A percentile compares a stretch with the other conserved stretches of the same genome.
phyloP scores from a whole-genome alignment of 495 filamentous ascomycete genomes.

The Penicillium silybi region DNA sequence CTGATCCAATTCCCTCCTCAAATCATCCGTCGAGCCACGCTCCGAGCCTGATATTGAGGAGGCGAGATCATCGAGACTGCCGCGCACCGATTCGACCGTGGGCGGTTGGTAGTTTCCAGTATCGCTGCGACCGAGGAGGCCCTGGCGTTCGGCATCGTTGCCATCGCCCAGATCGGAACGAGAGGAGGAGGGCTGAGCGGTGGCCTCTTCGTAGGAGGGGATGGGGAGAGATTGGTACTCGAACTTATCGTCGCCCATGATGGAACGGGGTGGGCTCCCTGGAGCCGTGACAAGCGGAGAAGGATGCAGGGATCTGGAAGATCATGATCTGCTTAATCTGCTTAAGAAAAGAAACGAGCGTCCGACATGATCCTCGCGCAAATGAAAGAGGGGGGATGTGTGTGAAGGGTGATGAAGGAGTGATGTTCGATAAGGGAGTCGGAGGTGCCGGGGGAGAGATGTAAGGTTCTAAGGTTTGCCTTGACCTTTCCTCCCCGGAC shows the following conservation, averaged over 20 bases:
- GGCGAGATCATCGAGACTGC: conserved; percentile 55
- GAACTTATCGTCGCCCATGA: conserved; percentile 58
- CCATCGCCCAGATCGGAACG: conserved; percentile 59
- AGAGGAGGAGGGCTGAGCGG: conserved; percentile 57
- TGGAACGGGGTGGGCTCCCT: conserved; percentile 30
- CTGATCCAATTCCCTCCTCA: conserved; percentile 80
- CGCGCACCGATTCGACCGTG: conserved; percentile 67
- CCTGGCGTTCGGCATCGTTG: conserved; percentile 60
- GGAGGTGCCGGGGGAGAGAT: background rate
- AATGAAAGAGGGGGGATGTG: conserved; percentile 11
- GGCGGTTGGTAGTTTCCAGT: conserved; percentile 62
- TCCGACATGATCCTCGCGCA: conserved; percentile 31
- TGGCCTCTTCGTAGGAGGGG: conserved; percentile 92
- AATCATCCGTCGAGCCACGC: conserved; percentile 51
- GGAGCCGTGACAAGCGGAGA: conserved; percentile 32
- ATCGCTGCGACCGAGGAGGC: conserved; percentile 41
- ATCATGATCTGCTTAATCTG: conserved; percentile 48
- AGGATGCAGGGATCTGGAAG: conserved; percentile 30
- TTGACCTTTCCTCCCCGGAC: background rate
- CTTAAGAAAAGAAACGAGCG: conserved; percentile 27
- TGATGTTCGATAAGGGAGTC: background rate
- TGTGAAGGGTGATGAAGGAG: background rate
- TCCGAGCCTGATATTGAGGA: conserved; percentile 40
- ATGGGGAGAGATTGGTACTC: conserved; percentile 73
- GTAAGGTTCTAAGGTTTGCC: background rate